Evolutionary conservation across 345 rosid genomes (phyloP).

Genomic region (Passiflora organensis): DNA sequence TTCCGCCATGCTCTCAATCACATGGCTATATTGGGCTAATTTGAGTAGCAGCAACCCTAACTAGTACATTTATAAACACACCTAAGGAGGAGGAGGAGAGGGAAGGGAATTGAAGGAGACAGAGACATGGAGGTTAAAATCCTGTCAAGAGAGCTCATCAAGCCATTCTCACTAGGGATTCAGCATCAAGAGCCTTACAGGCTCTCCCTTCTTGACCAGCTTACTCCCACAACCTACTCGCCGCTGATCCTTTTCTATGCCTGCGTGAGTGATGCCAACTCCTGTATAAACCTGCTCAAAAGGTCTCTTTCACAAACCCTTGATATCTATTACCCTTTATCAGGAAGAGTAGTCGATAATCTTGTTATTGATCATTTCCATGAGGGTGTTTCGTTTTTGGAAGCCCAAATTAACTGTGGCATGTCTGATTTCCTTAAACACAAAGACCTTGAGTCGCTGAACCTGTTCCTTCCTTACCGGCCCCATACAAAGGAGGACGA

Average conservation of each 20-base stretch:
- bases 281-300: background rate
- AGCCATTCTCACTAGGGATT: constrained; percentile 15
- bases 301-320: constrained; percentile 17
- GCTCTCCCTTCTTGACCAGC: constrained; percentile 12
- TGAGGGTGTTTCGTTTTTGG: constrained; percentile 12
- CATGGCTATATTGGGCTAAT: too few relatives aligned
- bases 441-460: constrained; percentile 1
- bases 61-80: too few relatives aligned
- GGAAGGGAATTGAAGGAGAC: too few relatives aligned
- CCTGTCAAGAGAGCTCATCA: constrained; percentile 13
- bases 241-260: constrained; percentile 10
- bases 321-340: constrained; percentile 16
- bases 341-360: constrained; percentile 14
- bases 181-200: constrained; percentile 9
- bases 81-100: too few relatives aligned
- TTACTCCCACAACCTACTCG: constrained; percentile 16
- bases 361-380: constrained; percentile 10
- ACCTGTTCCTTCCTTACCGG: background rate
- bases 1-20: too few relatives aligned
- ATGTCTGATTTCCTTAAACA: constrained; percentile 7
- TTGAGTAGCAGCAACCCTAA: too few relatives aligned
- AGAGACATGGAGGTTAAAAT: constrained; percentile 11
- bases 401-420: background rate
- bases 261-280: background rate
- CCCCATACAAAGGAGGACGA: background rate